Percentiles rank a stretch among this genome's conserved stretches.
These are phyloP conservation scores for Heterobasidion irregulare DNA, from an alignment of 1,284 basidiomycete species.

Conservation along the genomic window DNA sequence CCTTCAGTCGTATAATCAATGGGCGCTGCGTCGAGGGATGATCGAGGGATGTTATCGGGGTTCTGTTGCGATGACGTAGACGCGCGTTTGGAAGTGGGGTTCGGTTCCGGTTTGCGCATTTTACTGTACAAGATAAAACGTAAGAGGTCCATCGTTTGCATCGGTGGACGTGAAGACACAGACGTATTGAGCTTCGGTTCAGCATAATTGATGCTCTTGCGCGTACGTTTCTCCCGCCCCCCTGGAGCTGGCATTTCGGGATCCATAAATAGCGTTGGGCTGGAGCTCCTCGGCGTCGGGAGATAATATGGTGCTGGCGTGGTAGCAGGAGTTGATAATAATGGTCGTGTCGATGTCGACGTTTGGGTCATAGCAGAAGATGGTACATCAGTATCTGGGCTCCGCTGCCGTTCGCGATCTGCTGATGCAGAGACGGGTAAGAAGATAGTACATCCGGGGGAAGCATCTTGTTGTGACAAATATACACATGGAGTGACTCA, in stretches of 20 bases:
- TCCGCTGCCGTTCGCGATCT: slow-evolving; percentile 32
- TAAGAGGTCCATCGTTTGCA: slow-evolving; percentile 5
- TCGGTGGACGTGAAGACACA: slow-evolving; percentile 23
- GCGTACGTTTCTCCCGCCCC: slow-evolving; percentile 59
- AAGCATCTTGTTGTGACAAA: slow-evolving; percentile 4
- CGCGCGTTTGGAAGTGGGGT: slow-evolving; percentile 24
- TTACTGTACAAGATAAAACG: slow-evolving; percentile 41
- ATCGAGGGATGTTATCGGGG: slow-evolving; percentile 14
- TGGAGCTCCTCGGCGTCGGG: slow-evolving; percentile 39
- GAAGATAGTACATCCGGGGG: slow-evolving; percentile 1
- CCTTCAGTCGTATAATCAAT: slow-evolving; percentile 4
- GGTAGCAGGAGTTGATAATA: slow-evolving; percentile 32
- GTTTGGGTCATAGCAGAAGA: slow-evolving; percentile 23
- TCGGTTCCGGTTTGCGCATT: slow-evolving; percentile 80
- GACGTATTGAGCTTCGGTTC: slow-evolving; percentile 88
- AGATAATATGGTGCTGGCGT: slow-evolving; percentile 30
- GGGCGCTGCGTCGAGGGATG: slow-evolving; percentile 13
- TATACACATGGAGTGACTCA: slow-evolving; percentile 8
- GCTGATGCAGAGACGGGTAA: slow-evolving; percentile 11
- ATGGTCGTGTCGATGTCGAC: slow-evolving; percentile 27
- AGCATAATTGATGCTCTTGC: slow-evolving; percentile 82
- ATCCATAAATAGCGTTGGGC: slow-evolving; percentile 32
- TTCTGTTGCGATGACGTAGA: slow-evolving; percentile 26
- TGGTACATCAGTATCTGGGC: slow-evolving; percentile 28
- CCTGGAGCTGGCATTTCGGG: slow-evolving; percentile 23